These are phyloP conservation scores for Suhomyces sp. DNA, from an alignment of 805 yeast species.

Conservation along the genomic window DNA sequence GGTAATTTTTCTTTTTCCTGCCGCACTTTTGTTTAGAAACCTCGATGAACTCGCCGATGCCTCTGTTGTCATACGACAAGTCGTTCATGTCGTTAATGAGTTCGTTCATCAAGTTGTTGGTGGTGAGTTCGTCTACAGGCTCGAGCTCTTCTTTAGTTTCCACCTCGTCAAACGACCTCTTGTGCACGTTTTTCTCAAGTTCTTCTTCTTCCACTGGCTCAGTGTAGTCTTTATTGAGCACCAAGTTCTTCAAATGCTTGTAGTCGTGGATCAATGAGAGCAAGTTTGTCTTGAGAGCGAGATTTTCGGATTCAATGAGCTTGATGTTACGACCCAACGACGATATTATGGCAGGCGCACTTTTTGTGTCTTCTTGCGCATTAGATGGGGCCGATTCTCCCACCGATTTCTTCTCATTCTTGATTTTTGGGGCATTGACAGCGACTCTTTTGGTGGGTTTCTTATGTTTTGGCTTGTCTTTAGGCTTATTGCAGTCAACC, in stretches of 20 bases:
- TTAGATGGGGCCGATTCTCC: neutral
- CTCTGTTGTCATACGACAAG: constrained; percentile 17
- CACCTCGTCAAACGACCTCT: constrained; percentile 21
- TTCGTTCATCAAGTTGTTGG: constrained; percentile 22
- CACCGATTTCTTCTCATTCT: neutral
- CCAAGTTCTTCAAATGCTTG: constrained; percentile 32
- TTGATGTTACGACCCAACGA: constrained; percentile 12
- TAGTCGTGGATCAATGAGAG: constrained; percentile 40
- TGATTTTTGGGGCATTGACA: neutral
- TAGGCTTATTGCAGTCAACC: constrained; percentile 5
- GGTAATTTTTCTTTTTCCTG: constrained; percentile 7
- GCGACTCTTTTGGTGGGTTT: constrained; percentile 3
- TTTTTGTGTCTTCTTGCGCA: neutral
- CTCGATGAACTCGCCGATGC: constrained; percentile 1
- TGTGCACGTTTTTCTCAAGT: constrained; percentile 9
- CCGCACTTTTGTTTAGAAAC: constrained; percentile 1
- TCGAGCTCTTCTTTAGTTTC: constrained; percentile 15
- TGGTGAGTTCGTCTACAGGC: neutral
- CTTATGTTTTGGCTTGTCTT: constrained; percentile 6
- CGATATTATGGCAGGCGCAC: constrained; percentile 1
- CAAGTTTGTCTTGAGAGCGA: constrained; percentile 32
- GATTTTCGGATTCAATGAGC: constrained; percentile 31
- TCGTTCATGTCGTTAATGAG: constrained; percentile 28
- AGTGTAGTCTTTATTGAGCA: constrained; percentile 14
- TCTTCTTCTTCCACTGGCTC: constrained; percentile 3